These are phyloP conservation scores for Fusarium sp. DNA, from an alignment of 2,329 filamentous ascomycete species.

Conservation along the genomic window DNA sequence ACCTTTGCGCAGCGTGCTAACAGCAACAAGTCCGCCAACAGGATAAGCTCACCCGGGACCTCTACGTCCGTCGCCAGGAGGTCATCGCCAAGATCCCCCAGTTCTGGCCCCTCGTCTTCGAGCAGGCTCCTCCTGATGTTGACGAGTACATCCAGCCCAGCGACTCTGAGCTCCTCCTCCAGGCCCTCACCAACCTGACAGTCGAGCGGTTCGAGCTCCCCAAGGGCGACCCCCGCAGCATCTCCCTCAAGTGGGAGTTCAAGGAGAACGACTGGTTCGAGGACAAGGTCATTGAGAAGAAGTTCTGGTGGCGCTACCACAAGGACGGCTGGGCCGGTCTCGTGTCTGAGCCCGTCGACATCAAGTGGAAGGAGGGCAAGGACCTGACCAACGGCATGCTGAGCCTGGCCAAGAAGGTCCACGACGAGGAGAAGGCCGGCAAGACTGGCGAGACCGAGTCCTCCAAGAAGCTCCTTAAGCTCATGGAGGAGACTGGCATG, in stretches of 20 bases:
- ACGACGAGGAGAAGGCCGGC: constrained; percentile 66
- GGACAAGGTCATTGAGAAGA: constrained; percentile 85
- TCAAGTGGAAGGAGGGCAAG: constrained; percentile 84
- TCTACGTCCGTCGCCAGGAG: constrained; percentile 82
- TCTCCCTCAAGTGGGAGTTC: constrained; percentile 84
- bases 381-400: constrained; percentile 87
- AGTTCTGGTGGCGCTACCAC: constrained; percentile 84
- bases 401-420: constrained; percentile 77
- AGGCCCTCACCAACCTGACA: constrained; percentile 74
- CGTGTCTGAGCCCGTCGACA: constrained; percentile 88
- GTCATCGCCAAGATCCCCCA: constrained; percentile 79
- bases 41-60: constrained; percentile 72
- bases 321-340: constrained; percentile 79
- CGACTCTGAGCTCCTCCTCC: constrained; percentile 80
- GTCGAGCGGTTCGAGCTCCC: constrained; percentile 87
- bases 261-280: constrained; percentile 84
- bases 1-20: constrained; percentile 16
- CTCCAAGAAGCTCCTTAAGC: constrained; percentile 64
- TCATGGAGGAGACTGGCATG: constrained; percentile 71
- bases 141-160: constrained; percentile 88
- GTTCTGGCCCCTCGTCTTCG: constrained; percentile 96
- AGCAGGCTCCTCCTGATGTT: constrained; percentile 86
- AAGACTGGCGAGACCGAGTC: constrained; percentile 59
- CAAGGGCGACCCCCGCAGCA: constrained; percentile 81
- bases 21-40: constrained; percentile 76